Conservation (phyloP, 768 basidiomycete genomes). For the Tephrocybe sp. region DNA sequence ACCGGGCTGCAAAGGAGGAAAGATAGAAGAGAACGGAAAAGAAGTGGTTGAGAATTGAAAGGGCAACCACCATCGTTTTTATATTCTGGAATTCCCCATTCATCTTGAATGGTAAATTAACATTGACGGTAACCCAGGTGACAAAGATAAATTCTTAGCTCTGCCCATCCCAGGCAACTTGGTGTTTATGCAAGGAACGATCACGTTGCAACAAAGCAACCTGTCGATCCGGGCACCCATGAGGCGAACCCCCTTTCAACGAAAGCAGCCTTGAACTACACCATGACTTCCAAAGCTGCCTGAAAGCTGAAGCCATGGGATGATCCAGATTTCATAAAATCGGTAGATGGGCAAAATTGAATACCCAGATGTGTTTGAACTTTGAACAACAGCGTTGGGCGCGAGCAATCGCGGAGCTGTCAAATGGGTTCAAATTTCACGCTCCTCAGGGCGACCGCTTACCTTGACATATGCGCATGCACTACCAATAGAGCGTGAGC, state of each 20-base stretch:
- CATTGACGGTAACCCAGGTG: neutral
- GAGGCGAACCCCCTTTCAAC: neutral
- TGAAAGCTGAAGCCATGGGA: neutral
- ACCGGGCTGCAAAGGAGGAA: slow-evolving; percentile 27
- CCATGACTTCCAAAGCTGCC: neutral
- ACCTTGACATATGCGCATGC: too few relatives aligned
- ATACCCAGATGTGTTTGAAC: too few relatives aligned
- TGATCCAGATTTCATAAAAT: too few relatives aligned
- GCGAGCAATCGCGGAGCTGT: too few relatives aligned
- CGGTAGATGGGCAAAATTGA: too few relatives aligned
- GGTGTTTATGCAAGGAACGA: neutral
- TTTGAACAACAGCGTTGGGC: too few relatives aligned
- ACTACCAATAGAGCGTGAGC: too few relatives aligned
- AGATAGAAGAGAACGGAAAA: slow-evolving; percentile 7
- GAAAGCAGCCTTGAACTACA: too few relatives aligned
- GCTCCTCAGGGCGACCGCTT: too few relatives aligned
- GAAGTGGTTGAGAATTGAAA: neutral
- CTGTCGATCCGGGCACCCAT: neutral
- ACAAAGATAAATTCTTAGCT: neutral
- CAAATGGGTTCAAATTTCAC: too few relatives aligned
- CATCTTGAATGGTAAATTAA: neutral
- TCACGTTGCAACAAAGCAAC: neutral
- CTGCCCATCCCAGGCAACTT: too few relatives aligned
- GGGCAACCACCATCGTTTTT: slow-evolving; percentile 1
- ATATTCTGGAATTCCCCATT: neutral